Base-by-base conservation (phyloP, 208 protist genomes). In the Acanthamoeba healyi region DNA sequence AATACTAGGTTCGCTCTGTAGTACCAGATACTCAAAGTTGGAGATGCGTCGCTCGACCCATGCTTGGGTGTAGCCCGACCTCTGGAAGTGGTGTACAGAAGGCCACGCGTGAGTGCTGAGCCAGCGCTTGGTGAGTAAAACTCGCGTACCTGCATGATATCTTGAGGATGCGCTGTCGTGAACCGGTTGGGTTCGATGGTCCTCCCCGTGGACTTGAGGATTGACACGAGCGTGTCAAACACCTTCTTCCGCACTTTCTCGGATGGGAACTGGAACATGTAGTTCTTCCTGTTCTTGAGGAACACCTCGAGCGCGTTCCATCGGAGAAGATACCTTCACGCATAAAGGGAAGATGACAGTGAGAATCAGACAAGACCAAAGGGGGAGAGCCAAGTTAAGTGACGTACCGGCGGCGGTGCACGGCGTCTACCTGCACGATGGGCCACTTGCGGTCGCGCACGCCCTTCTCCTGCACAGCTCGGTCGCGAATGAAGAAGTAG, bases 1-100 rank as follows among this genome's bases (percentile, higher is more conserved):
- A n/a, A 54, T 15, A 15, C 49, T 90, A 10, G 96, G 77, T 58
- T 97, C 96, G 95, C 99, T 99, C 6, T 99, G 94, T 32, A 96
- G 93, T 36, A 97, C 65, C 22, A 99, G 95, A 94, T 99, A 99
- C 42, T 97, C 95, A 89, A 96, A 98, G 94, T 98, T 99, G 63
- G 96, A 98, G 15, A 99, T 97, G 12, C 97, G 81, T 36, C 98
- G 95, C 40, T 97, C 95, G 65, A 97, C 94, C 99, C 99, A 99
- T 74, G 97, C 95, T 92, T 97, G 94, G 72, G 97, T 98, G 24
- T 97, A 42, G 88, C 65, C 58, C 72, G 92, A 98, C 95, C 98
- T 98, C 36, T 95, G 95, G 98, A 72, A 98, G 96, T 54, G 98
- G 86, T 32, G n/a, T n/a, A n/a, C n/a, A n/a, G n/a, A n/a, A n/a